Conservation (phyloP, 192 early-diverging fungal genomes). For the Diversispora eburnea region DNA sequence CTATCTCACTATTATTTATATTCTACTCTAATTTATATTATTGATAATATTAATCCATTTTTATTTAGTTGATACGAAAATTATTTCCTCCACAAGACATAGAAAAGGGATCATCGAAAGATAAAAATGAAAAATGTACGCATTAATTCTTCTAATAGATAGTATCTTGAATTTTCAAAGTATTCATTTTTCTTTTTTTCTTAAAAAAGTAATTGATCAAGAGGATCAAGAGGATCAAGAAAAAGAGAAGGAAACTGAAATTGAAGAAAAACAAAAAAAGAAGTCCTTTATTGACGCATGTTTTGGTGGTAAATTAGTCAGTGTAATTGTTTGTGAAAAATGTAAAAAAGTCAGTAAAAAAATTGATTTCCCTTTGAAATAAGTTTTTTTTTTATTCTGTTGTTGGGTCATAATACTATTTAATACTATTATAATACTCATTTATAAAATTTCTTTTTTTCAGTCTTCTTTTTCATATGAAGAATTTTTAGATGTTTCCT, state of each 20-base stretch:
- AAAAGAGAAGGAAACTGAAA: neutral
- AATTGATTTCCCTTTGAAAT: neutral
- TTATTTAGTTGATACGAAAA: too few species aligned
- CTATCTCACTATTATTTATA: too few species aligned
- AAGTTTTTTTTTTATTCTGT: neutral
- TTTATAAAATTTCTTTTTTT: neutral
- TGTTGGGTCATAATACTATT: neutral
- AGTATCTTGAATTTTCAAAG: too few species aligned
- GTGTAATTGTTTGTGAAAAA: slow-evolving; percentile 61
- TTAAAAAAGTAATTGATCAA: too few species aligned
- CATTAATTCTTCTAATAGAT: too few species aligned
- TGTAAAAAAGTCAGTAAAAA: slow-evolving; percentile 47
- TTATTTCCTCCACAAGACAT: too few species aligned
- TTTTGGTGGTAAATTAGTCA: slow-evolving; percentile 66
- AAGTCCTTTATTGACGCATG: slow-evolving; percentile 57
- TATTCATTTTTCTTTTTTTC: too few species aligned
- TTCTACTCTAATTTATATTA: too few species aligned
- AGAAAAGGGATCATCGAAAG: too few species aligned
- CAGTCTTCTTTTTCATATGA: slow-evolving; percentile 54
- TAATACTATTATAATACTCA: neutral
- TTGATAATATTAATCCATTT: too few species aligned
- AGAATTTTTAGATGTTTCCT: slow-evolving; percentile 61
- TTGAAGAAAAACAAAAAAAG: slow-evolving; percentile 13
- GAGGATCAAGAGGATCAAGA: neutral
- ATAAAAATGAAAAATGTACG: too few species aligned